Base-by-base conservation (phyloP, 257 asterid species). In the Penstemon davidsonii region DNA sequence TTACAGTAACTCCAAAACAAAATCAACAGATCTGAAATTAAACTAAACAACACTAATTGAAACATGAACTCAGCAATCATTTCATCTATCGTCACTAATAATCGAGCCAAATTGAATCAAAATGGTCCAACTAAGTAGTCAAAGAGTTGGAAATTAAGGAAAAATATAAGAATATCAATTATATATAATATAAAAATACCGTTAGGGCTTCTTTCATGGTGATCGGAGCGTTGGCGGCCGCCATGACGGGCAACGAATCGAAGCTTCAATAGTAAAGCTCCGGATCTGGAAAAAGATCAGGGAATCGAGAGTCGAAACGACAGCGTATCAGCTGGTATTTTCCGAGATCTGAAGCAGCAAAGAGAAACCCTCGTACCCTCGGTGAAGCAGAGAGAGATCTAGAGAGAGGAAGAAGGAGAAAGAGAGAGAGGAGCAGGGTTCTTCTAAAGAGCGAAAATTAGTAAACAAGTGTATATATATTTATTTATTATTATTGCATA, bases 161-260 rank as follows among this genome's bases (percentile, higher is more conserved):
- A 7, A 49, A 76, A 54, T 38, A 64, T 38, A 38, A 51, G 7
- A 68, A 67, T 71, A 64, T 68, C 70, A 67, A 75, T 41, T 55
- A 1, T 70, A 8, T 8, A 73, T 50, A 5, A 19, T 0, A 55
- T 19, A 61, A 8, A 44, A 39, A 25, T 80, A 93, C 99, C 97
- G 99, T 90, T 42, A 93, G 96, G 67, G 93, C 66, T 76, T 93
- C 99, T 68, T 90, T 90, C 99, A 93, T 93, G 72, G 94, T 88
- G 92, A 93, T 93, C 89, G 99, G 99, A 75, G 99, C 99, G 76
- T 84, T 93, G 53, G 97, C 96, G 73, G 99, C 96, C 85, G 99
- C 99, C 99, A 93, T 93, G 94, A 69, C 71, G 79, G 79, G 81
- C 77, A 83, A 81, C 74, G 54, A 52, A 78, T 79, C 86, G 39